Evolutionary conservation across 495 filamentous ascomycete genomes (phyloP), one percentile per base, ranked within the genome.

Genomic region (Penicillium pancosmium): DNA sequence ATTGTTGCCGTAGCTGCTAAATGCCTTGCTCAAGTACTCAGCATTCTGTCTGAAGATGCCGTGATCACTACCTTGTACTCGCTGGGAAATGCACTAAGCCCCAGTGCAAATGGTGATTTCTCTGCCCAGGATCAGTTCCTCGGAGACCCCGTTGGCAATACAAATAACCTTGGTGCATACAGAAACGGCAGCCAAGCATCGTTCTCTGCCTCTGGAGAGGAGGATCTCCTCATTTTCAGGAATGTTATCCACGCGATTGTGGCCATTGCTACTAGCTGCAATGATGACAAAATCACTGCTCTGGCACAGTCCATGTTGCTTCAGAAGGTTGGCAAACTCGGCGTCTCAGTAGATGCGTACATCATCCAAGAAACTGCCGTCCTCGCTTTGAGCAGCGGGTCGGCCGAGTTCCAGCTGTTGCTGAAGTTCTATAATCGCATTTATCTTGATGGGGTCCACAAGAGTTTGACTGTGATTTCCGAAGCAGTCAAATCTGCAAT

Each of bases 1-100:
- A 89, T 86, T 27, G 83, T 93, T 15, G 78, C 74, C 11, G 80
- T 93, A 27, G 94, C 93, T 35, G 91, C 92, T 5, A 85, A 84
- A 50, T 93, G 89, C 67, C 80, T 98, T 47, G 90, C 91, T 4
- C 89, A 85, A 54, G 80, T 95, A 50, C 74, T 98, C 51, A 86
- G 84, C 51, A 80, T 88, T 57, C 83, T 97, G 6, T 93, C 95
- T 5, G 88, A 95, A 64, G 94, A 98, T 80, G 88, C 91, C 27
- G 85, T 95, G 31, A 98, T 98, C 62, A 95, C 92, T 5, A 97
- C 92, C 2, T 77, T 98, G 10, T 98, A 98, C 73, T 92, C 92
- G 1, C 78, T 98, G 54, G 95, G 94, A 15, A 98, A 98, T 71
- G 88, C 94, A 10, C 72, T 98, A 31, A 94, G 91, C 66, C 85